Evolutionary conservation across 2,329 filamentous ascomycete genomes (phyloP).

Genomic region (Trichoderma polysporum): DNA sequence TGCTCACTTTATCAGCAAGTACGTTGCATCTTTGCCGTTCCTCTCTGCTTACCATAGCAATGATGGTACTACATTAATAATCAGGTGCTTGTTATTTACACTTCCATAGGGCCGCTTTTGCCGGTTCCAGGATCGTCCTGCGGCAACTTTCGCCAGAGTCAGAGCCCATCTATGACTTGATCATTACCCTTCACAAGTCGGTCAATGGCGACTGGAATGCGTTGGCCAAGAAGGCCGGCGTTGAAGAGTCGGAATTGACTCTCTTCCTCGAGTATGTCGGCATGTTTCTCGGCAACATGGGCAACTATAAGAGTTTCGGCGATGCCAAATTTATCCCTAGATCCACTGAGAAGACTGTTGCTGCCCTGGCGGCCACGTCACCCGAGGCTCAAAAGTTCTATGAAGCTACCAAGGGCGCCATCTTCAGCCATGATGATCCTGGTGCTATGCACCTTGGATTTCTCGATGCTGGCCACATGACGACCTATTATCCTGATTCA

Average conservation of each 20-base stretch:
- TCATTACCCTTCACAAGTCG: slow-evolving; percentile 67
- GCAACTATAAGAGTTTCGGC: slow-evolving; percentile 86
- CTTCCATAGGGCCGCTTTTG: slow-evolving; percentile 64
- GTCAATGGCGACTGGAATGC: slow-evolving; percentile 69
- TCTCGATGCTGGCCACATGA: slow-evolving; percentile 72
- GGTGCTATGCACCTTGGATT: slow-evolving; percentile 75
- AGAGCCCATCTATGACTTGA: slow-evolving; percentile 78
- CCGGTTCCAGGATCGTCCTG: slow-evolving; percentile 74
- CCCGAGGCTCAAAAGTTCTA: slow-evolving; percentile 64
- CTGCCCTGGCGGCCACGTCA: slow-evolving; percentile 61
- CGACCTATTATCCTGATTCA: slow-evolving; percentile 79
- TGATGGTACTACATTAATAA: neutral
- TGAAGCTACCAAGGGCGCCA: slow-evolving; percentile 66
- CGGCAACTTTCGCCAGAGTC: slow-evolving; percentile 81
- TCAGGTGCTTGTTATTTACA: neutral
- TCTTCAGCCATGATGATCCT: slow-evolving; percentile 66
- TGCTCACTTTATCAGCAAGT: slow-evolving; percentile 85
- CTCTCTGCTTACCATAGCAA: neutral
- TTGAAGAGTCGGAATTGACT: slow-evolving; percentile 63
- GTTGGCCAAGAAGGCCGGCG: slow-evolving; percentile 62
- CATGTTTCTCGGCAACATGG: slow-evolving; percentile 76
- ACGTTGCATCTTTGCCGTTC: slow-evolving; percentile 30
- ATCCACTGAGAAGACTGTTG: slow-evolving; percentile 62
- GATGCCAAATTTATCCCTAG: slow-evolving; percentile 82
- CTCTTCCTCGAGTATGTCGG: slow-evolving; percentile 74